Base-by-base conservation (phyloP, 2,329 filamentous ascomycete genomes). In the Lasiodiplodia sp. region DNA sequence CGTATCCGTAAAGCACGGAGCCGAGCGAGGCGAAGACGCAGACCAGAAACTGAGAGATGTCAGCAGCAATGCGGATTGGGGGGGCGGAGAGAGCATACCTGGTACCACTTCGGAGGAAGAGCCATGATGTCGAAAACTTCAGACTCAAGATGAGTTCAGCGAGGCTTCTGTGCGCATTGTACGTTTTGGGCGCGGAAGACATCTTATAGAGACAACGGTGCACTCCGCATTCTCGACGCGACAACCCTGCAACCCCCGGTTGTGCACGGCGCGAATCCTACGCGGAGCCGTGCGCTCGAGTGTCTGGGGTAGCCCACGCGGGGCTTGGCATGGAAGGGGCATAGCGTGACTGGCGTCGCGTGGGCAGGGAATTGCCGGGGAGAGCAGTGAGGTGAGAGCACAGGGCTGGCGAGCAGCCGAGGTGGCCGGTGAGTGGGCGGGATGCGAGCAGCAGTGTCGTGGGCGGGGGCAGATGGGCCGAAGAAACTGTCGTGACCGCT, bases 11-110 rank as follows among this genome's bases (percentile, higher is more conserved):
- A 8, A 88, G 82, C 66, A 87, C 81, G 4, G 86, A 87, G 53
- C 86, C 86, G 6, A 88, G 78, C 1, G 86, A 88, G 71, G 86
- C 86, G 75, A 89, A 88, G 49, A 88, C 82, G 71, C 83, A 81
- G 52, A 88, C 83, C 60, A 88, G 81, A 74, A 89, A 88, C 84
- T 87, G 71, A 8, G 14, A 52, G 28, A n/a, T n/a, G 37, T 68
- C 10, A 68, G 44, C 4, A 5, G 21, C 52, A 18, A 7, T 10
- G 31, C 37, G 18, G 12, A 51, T 52, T 11, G 3, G 25, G 18
- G 4, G 4, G 4, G 23, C 5, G 28, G 16, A 38, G 23, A 8
- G 18, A 31, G 47, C 16, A 18, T 79, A 83, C 82, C 80, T 87
- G 86, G 74, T 88, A 88, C 82, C 83, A 85, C 74, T 87, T 85